Evolutionary conservation across 768 basidiomycete genomes (phyloP).

Genomic region (Boletus rubropictus): DNA sequence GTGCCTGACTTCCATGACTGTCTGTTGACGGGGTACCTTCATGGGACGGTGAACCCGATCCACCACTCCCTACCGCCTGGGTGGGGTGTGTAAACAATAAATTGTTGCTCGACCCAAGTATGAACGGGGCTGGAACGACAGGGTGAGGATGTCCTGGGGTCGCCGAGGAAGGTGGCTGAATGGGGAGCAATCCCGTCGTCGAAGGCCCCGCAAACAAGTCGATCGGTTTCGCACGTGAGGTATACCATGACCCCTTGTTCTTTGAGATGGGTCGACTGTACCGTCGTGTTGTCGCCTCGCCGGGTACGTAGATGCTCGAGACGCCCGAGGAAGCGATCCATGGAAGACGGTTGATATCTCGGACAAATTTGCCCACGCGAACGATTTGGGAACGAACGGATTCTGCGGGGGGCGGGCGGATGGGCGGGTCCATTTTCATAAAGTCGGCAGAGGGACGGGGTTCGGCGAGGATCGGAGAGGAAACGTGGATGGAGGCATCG

Average conservation of each 20-base stretch:
- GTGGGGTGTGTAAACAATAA: slow-evolving; percentile 23
- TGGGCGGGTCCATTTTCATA: slow-evolving; percentile 42
- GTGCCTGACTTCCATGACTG: slow-evolving; percentile 29
- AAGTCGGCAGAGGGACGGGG: slow-evolving; percentile 43
- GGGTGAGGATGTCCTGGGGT: slow-evolving; percentile 1
- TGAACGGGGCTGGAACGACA: slow-evolving; percentile 22
- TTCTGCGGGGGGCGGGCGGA: slow-evolving; percentile 35
- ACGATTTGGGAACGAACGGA: slow-evolving; percentile 33
- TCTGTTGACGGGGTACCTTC: slow-evolving; percentile 28
- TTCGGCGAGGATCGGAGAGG: slow-evolving; percentile 37
- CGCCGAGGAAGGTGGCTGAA: slow-evolving; percentile 9
- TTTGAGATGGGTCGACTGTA: slow-evolving; percentile 26
- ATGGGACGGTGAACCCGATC: slow-evolving; percentile 25
- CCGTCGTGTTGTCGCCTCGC: slow-evolving; percentile 27
- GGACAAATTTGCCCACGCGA: slow-evolving; percentile 34
- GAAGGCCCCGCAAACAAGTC: slow-evolving; percentile 31
- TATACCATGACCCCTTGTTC: slow-evolving; percentile 28
- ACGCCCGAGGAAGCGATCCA: slow-evolving; percentile 44
- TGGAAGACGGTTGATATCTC: slow-evolving; percentile 38
- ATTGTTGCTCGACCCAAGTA: slow-evolving; percentile 29
- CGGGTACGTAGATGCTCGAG: slow-evolving; percentile 45
- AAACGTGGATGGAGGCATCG: slow-evolving; percentile 20
- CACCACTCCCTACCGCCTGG: slow-evolving; percentile 9
- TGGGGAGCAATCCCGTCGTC: slow-evolving; percentile 25
- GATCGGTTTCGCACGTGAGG: slow-evolving; percentile 22